Evolutionary conservation across 768 basidiomycete species (phyloP).

Genomic region (Lyophyllum semitale): DNA sequence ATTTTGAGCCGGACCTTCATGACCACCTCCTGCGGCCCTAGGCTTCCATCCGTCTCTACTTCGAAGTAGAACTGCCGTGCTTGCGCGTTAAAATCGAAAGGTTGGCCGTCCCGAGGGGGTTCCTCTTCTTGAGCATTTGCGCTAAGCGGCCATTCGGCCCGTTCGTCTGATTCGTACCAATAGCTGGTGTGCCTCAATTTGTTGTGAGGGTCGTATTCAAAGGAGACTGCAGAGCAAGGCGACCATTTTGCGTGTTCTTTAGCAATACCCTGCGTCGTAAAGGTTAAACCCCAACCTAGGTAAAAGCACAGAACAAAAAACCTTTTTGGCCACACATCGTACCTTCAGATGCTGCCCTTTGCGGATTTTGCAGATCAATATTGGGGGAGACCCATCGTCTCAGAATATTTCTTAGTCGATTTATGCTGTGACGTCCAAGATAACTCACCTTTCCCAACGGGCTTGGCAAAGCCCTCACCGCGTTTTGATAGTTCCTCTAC

Average conservation of each 20-base stretch:
- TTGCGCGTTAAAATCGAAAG: constrained; percentile 86
- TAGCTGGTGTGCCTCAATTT: constrained; percentile 93
- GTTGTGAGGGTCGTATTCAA: constrained; percentile 98
- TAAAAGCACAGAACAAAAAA: constrained; percentile 28
- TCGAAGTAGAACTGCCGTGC: constrained; percentile 92
- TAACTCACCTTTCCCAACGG: constrained; percentile 77
- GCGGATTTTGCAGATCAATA: constrained; percentile 88
- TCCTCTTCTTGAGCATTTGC: constrained; percentile 87
- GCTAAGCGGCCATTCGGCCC: constrained; percentile 89
- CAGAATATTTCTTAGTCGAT: constrained; percentile 11
- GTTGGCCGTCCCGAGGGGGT: constrained; percentile 73
- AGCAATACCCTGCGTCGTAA: constrained; percentile 75
- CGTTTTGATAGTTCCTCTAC: constrained; percentile 80
- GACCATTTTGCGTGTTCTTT: constrained; percentile 99
- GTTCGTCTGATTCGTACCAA: constrained; percentile 87
- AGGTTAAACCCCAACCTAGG: background rate
- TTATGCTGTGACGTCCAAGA: background rate
- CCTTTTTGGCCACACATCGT: constrained; percentile 91
- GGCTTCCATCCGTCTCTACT: constrained; percentile 91
- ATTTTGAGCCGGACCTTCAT: constrained; percentile 58
- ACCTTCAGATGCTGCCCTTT: constrained; percentile 91
- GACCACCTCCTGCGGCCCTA: constrained; percentile 86
- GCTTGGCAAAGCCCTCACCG: constrained; percentile 73
- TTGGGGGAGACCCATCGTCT: constrained; percentile 69
- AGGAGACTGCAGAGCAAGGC: constrained; percentile 90